phyloP scores from a whole-genome alignment of 2,329 filamentous ascomycete genomes.

The Claviceps quebecensis region DNA sequence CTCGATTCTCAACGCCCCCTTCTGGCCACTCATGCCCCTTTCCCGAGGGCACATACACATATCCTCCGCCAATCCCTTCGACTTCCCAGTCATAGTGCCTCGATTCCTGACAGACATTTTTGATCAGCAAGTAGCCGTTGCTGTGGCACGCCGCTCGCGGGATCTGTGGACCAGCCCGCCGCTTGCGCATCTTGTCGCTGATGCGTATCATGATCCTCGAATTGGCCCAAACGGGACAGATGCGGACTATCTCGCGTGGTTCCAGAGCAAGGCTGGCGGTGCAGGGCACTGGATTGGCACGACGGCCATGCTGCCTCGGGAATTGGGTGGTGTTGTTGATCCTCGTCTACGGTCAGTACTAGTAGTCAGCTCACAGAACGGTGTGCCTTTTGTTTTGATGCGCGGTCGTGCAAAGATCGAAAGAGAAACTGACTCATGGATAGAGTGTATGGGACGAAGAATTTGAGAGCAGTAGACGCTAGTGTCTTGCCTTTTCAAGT shows the following conservation, averaged over 20 bases:
- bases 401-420: too few relatives aligned
- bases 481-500: conserved; percentile 10
- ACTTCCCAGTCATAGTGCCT: conserved; percentile 10
- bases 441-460: conserved; percentile 11
- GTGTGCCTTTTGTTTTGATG: not conserved
- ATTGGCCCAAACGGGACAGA: conserved; percentile 10
- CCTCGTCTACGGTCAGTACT: conserved; percentile 7
- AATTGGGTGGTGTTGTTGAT: conserved; percentile 12
- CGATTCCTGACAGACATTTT: conserved; percentile 11
- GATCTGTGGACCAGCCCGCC: conserved; percentile 9
- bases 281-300: conserved; percentile 14
- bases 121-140: conserved; percentile 10
- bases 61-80: conserved; percentile 9
- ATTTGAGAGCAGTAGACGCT: conserved; percentile 12
- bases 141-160: conserved; percentile 6
- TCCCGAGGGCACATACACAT: conserved; percentile 13
- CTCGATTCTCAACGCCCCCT: conserved; percentile 8
- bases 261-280: conserved; percentile 1
- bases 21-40: conserved; percentile 13
- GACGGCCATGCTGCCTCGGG: conserved; percentile 12
- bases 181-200: conserved; percentile 8
- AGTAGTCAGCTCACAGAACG: not conserved
- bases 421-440: not conserved
- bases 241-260: conserved; percentile 10
- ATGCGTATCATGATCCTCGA: conserved; percentile 9